Percentiles rank a stretch among this genome's conserved stretches.
Evolutionary conservation across 129 eudicot genomes (phyloP).

Genomic region (Deinandra increscens): DNA sequence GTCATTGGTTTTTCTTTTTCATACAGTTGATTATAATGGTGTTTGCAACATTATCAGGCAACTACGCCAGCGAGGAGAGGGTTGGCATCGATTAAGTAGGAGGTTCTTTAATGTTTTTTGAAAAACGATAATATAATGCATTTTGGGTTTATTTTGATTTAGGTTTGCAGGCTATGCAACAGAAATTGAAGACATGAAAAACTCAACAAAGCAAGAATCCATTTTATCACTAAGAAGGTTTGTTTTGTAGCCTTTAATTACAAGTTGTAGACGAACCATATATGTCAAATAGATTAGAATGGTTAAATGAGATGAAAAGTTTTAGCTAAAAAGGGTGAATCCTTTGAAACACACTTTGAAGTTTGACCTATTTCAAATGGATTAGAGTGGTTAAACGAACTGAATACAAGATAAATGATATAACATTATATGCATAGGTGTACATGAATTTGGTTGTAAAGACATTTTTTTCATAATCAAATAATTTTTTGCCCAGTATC

Average conservation of each 20-base stretch:
- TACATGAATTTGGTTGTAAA: too few species aligned
- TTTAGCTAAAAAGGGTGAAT: too few species aligned
- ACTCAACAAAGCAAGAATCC: slow-evolving; percentile 75
- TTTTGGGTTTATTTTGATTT: neutral
- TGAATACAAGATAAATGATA: too few species aligned
- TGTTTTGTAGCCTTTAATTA: neutral
- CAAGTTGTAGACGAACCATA: neutral
- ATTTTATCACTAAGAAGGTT: slow-evolving; percentile 87
- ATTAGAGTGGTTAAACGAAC: too few species aligned
- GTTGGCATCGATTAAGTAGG: slow-evolving; percentile 83
- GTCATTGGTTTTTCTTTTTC: neutral
- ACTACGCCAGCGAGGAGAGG: slow-evolving; percentile 90
- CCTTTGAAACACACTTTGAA: too few species aligned
- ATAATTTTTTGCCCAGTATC: too few species aligned
- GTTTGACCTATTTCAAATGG: too few species aligned
- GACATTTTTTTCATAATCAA: too few species aligned
- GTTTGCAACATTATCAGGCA: slow-evolving; percentile 45
- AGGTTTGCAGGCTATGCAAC: slow-evolving; percentile 66
- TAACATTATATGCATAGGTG: too few species aligned
- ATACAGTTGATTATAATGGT: neutral
- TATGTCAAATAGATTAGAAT: neutral
- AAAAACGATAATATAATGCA: neutral
- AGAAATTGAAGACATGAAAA: slow-evolving; percentile 87
- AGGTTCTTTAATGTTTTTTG: slow-evolving; percentile 60
- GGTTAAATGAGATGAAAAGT: neutral